A percentile compares a stretch with the other conserved stretches of the same genome.
Evolutionary conservation across 768 basidiomycete genomes (phyloP).

Genomic region (Steccherinum ochraceum): DNA sequence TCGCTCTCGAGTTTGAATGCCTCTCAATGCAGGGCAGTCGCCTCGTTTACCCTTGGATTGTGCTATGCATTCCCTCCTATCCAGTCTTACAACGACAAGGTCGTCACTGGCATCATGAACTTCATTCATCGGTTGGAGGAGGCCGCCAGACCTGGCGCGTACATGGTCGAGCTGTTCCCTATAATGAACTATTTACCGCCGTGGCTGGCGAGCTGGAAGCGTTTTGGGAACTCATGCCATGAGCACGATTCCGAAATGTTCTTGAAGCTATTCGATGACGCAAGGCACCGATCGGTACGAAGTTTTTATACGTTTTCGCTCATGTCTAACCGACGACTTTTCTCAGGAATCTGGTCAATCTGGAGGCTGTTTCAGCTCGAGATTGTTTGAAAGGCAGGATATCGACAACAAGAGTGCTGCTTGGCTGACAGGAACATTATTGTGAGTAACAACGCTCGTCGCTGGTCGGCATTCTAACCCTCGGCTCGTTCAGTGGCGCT

Average conservation of each 20-base stretch:
- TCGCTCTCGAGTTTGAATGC: background rate
- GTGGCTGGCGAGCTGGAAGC: slow-evolving; percentile 26
- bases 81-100: background rate
- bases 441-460: slow-evolving; percentile 10
- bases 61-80: slow-evolving; percentile 17
- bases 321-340: too few relatives aligned
- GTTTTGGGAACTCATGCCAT: slow-evolving; percentile 18
- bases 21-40: slow-evolving; percentile 16
- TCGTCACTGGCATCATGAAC: slow-evolving; percentile 17
- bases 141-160: slow-evolving; percentile 30
- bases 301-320: slow-evolving; percentile 7
- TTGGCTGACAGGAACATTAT: slow-evolving; percentile 18
- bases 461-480: background rate
- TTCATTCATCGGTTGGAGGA: slow-evolving; percentile 23
- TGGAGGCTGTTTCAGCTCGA: slow-evolving; percentile 8
- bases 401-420: slow-evolving; percentile 10
- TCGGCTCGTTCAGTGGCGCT: background rate
- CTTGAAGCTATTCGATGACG: slow-evolving; percentile 12
- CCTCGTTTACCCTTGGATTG: slow-evolving; percentile 23
- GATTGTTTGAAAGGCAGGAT: slow-evolving; percentile 7
- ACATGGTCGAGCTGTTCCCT: slow-evolving; percentile 31
- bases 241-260: slow-evolving; percentile 21
- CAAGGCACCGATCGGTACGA: slow-evolving; percentile 2
- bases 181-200: slow-evolving; percentile 26
- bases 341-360: background rate